Conservation (phyloP, 2,329 filamentous ascomycete genomes). For the Colletotrichum paranaense region DNA sequence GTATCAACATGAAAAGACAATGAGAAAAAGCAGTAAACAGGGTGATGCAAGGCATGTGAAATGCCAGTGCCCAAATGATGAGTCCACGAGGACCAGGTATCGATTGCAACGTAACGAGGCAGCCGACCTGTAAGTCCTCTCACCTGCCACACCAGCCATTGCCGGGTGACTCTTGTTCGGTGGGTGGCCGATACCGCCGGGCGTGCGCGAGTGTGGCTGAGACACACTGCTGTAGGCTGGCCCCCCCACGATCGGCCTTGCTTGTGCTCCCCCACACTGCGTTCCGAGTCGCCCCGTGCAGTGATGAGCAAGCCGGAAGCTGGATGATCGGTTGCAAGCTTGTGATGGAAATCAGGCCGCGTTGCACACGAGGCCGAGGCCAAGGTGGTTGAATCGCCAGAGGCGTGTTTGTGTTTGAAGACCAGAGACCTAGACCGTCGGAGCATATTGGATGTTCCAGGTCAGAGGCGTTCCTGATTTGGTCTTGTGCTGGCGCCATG, state of each 20-base stretch:
- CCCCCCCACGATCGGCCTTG: conserved; percentile 27
- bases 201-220: conserved; percentile 33
- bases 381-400: neutral
- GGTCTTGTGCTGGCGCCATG: conserved; percentile 8
- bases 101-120: conserved; percentile 9
- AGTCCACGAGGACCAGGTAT: conserved; percentile 20
- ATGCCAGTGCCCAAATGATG: conserved; percentile 25
- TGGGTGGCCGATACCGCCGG: conserved; percentile 28
- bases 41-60: conserved; percentile 23
- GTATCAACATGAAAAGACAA: conserved; percentile 31
- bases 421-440: conserved; percentile 18
- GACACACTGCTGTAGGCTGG: conserved; percentile 21
- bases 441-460: neutral
- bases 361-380: neutral
- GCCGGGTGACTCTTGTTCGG: conserved; percentile 24
- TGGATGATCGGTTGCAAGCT: neutral
- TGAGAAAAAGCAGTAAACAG: neutral
- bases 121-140: conserved; percentile 24
- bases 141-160: conserved; percentile 30
- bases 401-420: conserved; percentile 13
- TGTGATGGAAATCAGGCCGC: neutral
- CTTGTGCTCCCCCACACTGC: conserved; percentile 27
- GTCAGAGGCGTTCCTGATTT: conserved; percentile 3
- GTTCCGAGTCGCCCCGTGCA: conserved; percentile 15
- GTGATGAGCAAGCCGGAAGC: neutral